A percentile compares a stretch with the other conserved stretches of the same genome.
Evolutionary conservation across 1,139 yeast genomes (phyloP).

Genomic region (Meyerozyma guilliermondii): DNA sequence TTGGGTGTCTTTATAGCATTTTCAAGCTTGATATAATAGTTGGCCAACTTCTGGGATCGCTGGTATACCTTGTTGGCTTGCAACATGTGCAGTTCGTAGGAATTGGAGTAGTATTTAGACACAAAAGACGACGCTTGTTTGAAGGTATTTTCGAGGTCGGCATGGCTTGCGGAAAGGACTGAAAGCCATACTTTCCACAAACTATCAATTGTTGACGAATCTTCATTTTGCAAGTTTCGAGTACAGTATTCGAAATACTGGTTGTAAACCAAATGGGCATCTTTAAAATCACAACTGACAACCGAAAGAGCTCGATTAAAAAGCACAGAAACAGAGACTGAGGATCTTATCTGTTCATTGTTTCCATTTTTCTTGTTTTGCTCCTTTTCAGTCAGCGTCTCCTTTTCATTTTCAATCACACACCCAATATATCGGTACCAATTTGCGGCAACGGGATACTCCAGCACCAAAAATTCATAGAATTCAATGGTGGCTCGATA

Average conservation of each 20-base stretch:
- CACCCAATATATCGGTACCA: constrained; percentile 13
- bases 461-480: constrained; percentile 11
- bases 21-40: constrained; percentile 25
- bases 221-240: constrained; percentile 7
- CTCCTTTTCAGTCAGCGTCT: constrained; percentile 5
- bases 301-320: constrained; percentile 21
- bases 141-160: constrained; percentile 36
- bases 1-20: not conserved
- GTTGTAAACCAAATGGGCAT: constrained; percentile 30
- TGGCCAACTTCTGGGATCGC: constrained; percentile 21
- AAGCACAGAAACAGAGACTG: not conserved
- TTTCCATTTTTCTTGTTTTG: constrained; percentile 12
- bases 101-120: constrained; percentile 19
- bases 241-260: constrained; percentile 15
- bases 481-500: constrained; percentile 13
- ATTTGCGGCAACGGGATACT: constrained; percentile 11
- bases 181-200: constrained; percentile 12
- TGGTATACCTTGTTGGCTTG: constrained; percentile 32
- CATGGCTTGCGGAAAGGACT: not conserved
- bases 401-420: constrained; percentile 6
- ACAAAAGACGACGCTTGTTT: constrained; percentile 40
- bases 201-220: constrained; percentile 10
- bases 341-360: not conserved
- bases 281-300: constrained; percentile 29
- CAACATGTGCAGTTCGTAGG: constrained; percentile 37